These are phyloP conservation scores for Corynascus novoguineensis DNA, from an alignment of 495 filamentous ascomycete species.

Conservation along the genomic window DNA sequence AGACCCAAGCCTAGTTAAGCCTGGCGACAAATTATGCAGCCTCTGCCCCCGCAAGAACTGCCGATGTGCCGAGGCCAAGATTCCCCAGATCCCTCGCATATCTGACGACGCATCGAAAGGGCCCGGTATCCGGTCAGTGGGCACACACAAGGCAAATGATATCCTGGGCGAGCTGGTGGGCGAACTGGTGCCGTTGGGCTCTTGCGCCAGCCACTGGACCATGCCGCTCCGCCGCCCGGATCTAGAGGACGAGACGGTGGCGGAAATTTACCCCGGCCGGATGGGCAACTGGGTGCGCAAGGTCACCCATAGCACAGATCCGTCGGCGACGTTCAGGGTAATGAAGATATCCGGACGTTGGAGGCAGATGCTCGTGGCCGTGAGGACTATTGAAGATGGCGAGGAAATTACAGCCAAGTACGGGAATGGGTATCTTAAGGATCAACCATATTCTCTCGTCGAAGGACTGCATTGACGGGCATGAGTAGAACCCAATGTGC, in stretches of 20 bases:
- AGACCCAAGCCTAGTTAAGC: constrained; percentile 18
- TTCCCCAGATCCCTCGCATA: constrained; percentile 22
- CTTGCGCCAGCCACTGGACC: constrained; percentile 18
- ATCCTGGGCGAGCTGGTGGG: constrained; percentile 29
- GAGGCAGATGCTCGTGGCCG: constrained; percentile 23
- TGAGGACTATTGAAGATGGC: constrained; percentile 21
- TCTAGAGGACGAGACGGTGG: constrained; percentile 20
- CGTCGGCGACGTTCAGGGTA: constrained; percentile 18
- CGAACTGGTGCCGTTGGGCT: constrained; percentile 24
- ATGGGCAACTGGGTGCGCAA: constrained; percentile 33
- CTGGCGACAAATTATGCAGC: constrained; percentile 13
- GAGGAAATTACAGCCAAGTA: constrained; percentile 29
- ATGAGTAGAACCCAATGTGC: no score
- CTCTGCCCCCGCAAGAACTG: constrained; percentile 22
- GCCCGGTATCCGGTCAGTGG: constrained; percentile 20
- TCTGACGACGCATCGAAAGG: constrained; percentile 19
- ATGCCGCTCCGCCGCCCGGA: constrained; percentile 25
- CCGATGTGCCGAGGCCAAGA: constrained; percentile 12
- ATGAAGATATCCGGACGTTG: constrained; percentile 27
- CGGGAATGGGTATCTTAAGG: constrained; percentile 21
- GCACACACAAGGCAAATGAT: constrained; percentile 5
- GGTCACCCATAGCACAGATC: constrained; percentile 22
- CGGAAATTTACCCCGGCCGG: constrained; percentile 24
- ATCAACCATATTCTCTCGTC: constrained; percentile 20
- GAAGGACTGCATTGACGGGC: constrained; percentile 19